phyloP scores from a whole-genome alignment of 2,329 filamentous ascomycete genomes.

The Monosporascus sp. region DNA sequence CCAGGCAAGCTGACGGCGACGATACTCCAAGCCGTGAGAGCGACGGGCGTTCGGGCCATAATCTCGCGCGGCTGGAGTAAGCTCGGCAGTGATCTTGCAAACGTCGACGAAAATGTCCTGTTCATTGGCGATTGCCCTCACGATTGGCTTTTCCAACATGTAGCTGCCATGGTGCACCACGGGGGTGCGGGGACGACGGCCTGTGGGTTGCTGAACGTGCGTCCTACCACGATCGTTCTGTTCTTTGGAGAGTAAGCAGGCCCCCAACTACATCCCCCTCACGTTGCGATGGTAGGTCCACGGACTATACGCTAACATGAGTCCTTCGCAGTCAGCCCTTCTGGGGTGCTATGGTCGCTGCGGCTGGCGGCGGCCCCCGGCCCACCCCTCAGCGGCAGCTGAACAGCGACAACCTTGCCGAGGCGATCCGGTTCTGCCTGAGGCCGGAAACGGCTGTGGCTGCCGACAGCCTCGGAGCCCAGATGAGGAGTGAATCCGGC shows the following conservation, averaged over 20 bases:
- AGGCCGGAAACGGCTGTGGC: constrained; percentile 22
- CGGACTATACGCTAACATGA: no score
- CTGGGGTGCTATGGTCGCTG: constrained; percentile 35
- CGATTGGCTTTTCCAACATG: constrained; percentile 52
- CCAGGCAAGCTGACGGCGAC: constrained; percentile 32
- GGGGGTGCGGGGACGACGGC: constrained; percentile 57
- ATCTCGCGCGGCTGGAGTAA: constrained; percentile 34
- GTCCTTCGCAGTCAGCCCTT: constrained; percentile 28
- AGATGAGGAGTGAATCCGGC: constrained; percentile 31
- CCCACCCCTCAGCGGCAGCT: constrained; percentile 31
- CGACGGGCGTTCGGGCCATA: constrained; percentile 41
- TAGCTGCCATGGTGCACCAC: constrained; percentile 52
- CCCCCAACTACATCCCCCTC: background rate
- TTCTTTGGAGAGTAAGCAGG: constrained; percentile 36
- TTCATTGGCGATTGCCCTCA: constrained; percentile 52
- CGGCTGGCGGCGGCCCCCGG: constrained; percentile 33
- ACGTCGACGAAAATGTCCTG: constrained; percentile 28
- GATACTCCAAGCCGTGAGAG: constrained; percentile 35
- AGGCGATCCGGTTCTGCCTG: constrained; percentile 29
- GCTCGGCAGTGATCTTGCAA: constrained; percentile 1
- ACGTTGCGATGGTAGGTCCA: background rate
- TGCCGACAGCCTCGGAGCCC: constrained; percentile 27
- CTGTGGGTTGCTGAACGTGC: constrained; percentile 43
- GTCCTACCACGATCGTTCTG: constrained; percentile 49
- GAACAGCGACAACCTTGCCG: constrained; percentile 25